Evolutionary conservation across 2,329 filamentous ascomycete species (phyloP), one percentile per base, ranked within the genome.

Genomic region (Scedosporium aurantiacum): DNA sequence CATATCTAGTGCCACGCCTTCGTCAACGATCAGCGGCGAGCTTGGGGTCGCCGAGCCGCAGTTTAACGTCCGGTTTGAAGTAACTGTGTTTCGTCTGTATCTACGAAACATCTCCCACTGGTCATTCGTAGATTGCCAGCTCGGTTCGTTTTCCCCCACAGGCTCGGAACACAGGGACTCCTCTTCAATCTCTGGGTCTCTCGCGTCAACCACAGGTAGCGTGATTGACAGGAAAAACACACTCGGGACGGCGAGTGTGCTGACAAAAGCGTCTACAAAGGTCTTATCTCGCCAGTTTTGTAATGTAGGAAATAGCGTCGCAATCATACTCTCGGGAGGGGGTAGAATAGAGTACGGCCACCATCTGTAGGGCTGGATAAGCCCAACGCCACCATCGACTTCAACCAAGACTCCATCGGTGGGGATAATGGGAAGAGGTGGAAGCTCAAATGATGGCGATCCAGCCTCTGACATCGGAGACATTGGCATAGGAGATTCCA

Each of bases 221-320:
- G 94, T 99, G 56, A 94, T 85, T 0, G 93, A 93, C 3, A 99
- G 79, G 2, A 97, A 75, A 64, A 99, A 90, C 43, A 99, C 91
- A 67, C 89, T 95, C 1, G 92, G 90, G n/a, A 91, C 87, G 6
- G 92, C 92, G 43, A 95, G 80, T 10, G 94, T 68, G 50, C 91
- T 93, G 57, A 97, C 76, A 54, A 91, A 75, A 69, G 89, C 91
- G 67, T 93, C 92, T 85, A 87, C 91, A n/a, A 88, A 73, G n/a
- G 79, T 85, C 73, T 97, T 97, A 28, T 88, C 83, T 52, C 74
- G 78, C 91, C 93, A 99, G 27, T 82, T 86, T 65, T 86, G 87
- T 32, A 99, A 74, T 0, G 93, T 97, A 0, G 94, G 94, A 66
- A 97, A 96, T 0, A 99, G 74, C 0, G 89, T 92, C 16, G 84